These are phyloP conservation scores for Bassia scoparia DNA, from an alignment of 148 eudicot genomes.

Conservation along the genomic window DNA sequence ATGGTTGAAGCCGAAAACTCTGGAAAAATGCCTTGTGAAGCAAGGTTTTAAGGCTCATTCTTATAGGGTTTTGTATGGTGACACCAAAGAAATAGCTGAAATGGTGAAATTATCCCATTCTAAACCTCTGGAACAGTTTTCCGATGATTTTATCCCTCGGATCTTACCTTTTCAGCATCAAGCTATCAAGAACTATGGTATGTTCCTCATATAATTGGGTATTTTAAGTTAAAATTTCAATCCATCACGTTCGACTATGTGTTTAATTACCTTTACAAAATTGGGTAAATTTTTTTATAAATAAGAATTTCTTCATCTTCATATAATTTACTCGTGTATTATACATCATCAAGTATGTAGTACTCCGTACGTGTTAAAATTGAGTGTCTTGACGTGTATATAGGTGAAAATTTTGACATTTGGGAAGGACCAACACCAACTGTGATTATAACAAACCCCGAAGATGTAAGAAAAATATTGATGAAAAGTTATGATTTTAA, in stretches of 20 bases:
- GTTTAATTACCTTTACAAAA: no score
- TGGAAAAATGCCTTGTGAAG: slow-evolving; percentile 37
- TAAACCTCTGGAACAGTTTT: slow-evolving; percentile 26
- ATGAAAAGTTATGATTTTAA: slow-evolving; percentile 23
- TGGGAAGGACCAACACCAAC: slow-evolving; percentile 28
- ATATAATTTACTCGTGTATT: no score
- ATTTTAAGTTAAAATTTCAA: no score
- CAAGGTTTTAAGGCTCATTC: slow-evolving; percentile 45
- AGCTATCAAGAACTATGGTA: slow-evolving; percentile 31
- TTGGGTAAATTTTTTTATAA: no score
- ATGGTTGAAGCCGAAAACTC: slow-evolving; percentile 45
- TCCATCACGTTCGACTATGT: no score
- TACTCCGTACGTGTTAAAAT: no score
- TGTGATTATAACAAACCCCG: slow-evolving; percentile 22
- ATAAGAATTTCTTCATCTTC: no score
- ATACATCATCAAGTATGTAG: no score
- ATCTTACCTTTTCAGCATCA: slow-evolving; percentile 29
- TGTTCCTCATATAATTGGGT: background rate
- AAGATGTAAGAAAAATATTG: slow-evolving; percentile 21
- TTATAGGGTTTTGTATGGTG: slow-evolving; percentile 41
- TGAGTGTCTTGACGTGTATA: background rate
- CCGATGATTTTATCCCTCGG: slow-evolving; percentile 23
- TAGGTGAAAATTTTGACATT: slow-evolving; percentile 17
- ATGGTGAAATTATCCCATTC: slow-evolving; percentile 29
- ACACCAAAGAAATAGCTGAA: slow-evolving; percentile 25